Conservation (phyloP, 352 stramenopile species). For the Globisporangium radiosum region DNA sequence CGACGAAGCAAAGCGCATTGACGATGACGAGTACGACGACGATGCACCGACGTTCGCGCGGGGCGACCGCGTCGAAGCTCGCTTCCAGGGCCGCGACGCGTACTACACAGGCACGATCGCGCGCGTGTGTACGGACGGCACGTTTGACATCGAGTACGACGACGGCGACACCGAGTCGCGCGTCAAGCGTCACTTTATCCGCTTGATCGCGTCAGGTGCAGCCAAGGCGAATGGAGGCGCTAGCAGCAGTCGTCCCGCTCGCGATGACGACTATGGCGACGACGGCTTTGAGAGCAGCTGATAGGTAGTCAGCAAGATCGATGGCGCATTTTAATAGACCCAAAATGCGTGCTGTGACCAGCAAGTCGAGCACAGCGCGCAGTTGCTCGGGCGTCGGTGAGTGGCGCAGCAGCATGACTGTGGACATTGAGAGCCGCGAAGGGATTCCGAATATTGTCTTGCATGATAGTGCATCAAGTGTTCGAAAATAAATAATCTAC, state of each 20-base stretch:
- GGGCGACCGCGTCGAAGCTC: constrained; percentile 53
- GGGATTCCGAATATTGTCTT: constrained; percentile 19
- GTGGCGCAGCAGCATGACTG: constrained; percentile 84
- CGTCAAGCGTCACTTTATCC: constrained; percentile 41
- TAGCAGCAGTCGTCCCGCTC: constrained; percentile 1
- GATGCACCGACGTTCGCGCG: constrained; percentile 46
- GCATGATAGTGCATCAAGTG: no score
- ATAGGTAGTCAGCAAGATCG: background rate
- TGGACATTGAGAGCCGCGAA: constrained; percentile 44
- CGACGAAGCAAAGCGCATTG: constrained; percentile 13
- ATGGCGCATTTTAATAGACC: no score
- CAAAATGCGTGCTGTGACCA: no score
- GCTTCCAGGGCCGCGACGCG: constrained; percentile 41
- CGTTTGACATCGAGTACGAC: constrained; percentile 64
- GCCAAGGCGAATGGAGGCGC: background rate
- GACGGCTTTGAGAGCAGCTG: constrained; percentile 58
- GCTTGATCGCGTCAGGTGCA: constrained; percentile 1
- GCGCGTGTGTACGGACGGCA: constrained; percentile 40
- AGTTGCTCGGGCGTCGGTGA: constrained; percentile 55
- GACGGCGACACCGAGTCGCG: constrained; percentile 62
- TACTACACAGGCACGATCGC: constrained; percentile 51
- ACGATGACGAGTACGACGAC: constrained; percentile 21
- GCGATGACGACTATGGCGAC: constrained; percentile 37
- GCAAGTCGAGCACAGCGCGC: constrained; percentile 28
- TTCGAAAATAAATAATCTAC: no score